A percentile compares a stretch with the other conserved stretches of the same genome.
phyloP scores from a whole-genome alignment of 306 rosid genomes.

The Morella rubra region DNA sequence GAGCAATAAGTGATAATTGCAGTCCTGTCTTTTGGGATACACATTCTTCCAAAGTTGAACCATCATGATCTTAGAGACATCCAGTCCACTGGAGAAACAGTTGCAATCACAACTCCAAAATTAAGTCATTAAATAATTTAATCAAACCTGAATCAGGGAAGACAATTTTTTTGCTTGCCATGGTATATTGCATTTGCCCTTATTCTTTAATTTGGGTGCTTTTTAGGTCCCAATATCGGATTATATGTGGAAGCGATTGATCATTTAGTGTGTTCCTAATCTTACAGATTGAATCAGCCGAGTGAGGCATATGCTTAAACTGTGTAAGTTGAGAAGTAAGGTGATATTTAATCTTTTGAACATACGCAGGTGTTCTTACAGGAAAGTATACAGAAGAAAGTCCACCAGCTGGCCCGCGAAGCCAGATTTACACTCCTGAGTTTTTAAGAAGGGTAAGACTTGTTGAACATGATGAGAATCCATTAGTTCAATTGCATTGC shows the following conservation, averaged over 20 bases:
- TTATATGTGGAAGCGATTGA: background rate
- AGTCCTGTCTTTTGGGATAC: background rate
- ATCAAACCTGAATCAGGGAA: background rate
- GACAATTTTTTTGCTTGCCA: background rate
- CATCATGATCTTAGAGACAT: background rate
- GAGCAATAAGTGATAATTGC: background rate
- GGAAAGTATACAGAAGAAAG: conserved; percentile 84
- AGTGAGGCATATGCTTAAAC: background rate
- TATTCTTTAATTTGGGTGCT: background rate
- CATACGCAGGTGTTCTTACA: conserved; percentile 64
- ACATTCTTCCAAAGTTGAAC: background rate
- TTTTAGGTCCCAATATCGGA: background rate
- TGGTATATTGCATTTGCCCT: background rate
- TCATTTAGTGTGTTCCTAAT: background rate
- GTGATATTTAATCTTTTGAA: conserved; percentile 6
- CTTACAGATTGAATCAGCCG: background rate
- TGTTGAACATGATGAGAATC: conserved; percentile 7
- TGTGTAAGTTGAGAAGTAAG: background rate
- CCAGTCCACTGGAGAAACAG: background rate
- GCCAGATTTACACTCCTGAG: conserved; percentile 73
- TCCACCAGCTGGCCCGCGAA: conserved; percentile 82
- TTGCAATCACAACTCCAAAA: background rate
- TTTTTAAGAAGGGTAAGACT: conserved; percentile 55
- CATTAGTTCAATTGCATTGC: conserved; percentile 25
- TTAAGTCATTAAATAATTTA: too few species aligned